These are phyloP conservation scores for Ricinus communis DNA, from an alignment of 345 rosid genomes.

Conservation along the genomic window DNA sequence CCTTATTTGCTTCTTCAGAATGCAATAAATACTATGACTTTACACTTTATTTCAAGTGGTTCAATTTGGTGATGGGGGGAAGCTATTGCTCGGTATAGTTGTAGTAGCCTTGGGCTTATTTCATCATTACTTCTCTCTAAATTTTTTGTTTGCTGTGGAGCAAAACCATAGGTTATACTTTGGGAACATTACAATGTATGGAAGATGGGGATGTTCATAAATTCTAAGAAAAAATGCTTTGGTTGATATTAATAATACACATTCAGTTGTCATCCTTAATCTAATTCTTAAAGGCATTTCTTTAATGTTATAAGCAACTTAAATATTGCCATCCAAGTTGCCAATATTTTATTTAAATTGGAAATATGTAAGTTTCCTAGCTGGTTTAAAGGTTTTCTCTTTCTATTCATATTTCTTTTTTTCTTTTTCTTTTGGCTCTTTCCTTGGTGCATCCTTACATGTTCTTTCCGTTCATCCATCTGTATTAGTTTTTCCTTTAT, in stretches of 20 bases:
- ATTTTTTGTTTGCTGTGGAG: too few species aligned
- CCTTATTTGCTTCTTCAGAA: neutral
- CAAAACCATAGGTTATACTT: neutral
- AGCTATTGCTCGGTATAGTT: neutral
- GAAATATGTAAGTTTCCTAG: neutral
- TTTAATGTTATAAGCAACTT: neutral
- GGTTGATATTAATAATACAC: neutral
- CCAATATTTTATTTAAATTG: neutral
- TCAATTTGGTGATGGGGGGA: neutral
- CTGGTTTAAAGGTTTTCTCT: too few species aligned
- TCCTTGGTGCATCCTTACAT: neutral
- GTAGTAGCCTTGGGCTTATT: neutral
- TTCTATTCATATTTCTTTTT: neutral
- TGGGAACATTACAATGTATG: neutral
- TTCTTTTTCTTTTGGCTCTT: neutral
- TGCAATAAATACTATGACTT: neutral
- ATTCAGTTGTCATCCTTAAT: neutral
- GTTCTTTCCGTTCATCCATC: neutral
- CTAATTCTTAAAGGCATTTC: neutral
- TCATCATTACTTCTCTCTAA: neutral
- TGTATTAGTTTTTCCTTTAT: neutral
- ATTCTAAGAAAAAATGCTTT: neutral
- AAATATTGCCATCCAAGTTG: neutral
- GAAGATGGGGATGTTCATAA: neutral
- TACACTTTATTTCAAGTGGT: neutral